A percentile compares a stretch with the other conserved stretches of the same genome.
phyloP scores from a whole-genome alignment of 163 green algal genomes.

The Volvox carteri region DNA sequence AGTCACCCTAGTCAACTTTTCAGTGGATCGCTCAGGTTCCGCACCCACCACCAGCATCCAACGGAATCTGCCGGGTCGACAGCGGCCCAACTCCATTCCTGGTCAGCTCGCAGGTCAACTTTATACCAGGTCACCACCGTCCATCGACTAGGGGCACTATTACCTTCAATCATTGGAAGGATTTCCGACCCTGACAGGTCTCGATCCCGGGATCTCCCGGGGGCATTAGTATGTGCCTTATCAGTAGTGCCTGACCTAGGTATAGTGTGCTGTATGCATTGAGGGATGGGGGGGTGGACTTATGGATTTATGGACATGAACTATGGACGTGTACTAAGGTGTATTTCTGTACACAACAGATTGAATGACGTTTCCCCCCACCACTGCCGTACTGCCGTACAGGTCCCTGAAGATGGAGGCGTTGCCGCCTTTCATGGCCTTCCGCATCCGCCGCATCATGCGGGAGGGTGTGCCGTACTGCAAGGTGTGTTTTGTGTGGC shows the following conservation, averaged over 20 bases:
- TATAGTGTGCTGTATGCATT: not conserved
- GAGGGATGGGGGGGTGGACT: no score
- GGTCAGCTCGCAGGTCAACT: no score
- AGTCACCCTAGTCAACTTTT: not conserved
- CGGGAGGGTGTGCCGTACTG: slow-evolving; percentile 46
- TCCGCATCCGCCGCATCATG: slow-evolving; percentile 23
- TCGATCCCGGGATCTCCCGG: no score
- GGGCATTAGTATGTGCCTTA: not conserved
- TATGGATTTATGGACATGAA: no score
- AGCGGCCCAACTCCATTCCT: no score
- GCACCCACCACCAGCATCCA: not conserved
- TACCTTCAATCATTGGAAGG: no score
- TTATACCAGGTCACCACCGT: no score
- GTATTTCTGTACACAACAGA: not conserved
- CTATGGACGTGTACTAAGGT: not conserved
- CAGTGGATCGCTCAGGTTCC: not conserved
- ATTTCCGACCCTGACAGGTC: no score
- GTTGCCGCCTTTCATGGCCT: slow-evolving; percentile 17
- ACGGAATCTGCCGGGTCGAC: not conserved
- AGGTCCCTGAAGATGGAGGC: slow-evolving; percentile 56
- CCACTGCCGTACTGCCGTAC: not conserved
- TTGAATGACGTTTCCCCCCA: not conserved
- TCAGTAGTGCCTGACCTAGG: not conserved
- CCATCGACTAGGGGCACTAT: no score
- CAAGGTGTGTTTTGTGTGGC: slow-evolving; percentile 40